Base-by-base conservation (phyloP, 2,329 filamentous ascomycete species). In the Teratosphaeria epicoccoides region DNA sequence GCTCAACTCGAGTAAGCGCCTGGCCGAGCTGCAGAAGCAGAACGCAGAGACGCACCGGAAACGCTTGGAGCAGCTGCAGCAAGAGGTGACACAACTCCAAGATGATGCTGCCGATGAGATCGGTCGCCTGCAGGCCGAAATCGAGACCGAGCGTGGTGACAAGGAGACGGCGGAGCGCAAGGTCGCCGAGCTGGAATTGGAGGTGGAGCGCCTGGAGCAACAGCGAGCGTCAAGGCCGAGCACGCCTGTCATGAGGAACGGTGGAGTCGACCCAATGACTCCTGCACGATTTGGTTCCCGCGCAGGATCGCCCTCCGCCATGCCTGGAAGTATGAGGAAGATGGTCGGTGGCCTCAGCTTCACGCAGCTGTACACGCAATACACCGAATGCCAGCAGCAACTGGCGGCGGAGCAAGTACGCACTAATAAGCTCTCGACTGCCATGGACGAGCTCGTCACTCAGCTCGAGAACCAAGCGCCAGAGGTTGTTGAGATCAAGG, bases 391-490 rank as follows among this genome's bases (percentile, higher is more conserved):
- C 59, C 87, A 93, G 75, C 76, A 81, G 51, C 80, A 87, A 61
- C 76, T 96, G 28, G 82, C 83, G 3, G 80, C 77, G 2, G 87
- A 95, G 67, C 83, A 84, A 64, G 79, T 86, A 53, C 81, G 83
- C 22, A 88, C 81, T 60, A 81, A 86, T 57, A 82, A 88, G 63
- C 80, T 96, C 10, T 79, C 81, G 17, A 79, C 82, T 33, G 82
- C 91, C 44, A 74, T 97, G 44, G 88, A 96, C 57, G 87, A 93
- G 53, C 87, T 96, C 73, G 81, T 96, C 53, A 79, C 83, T 33
- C 85, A 90, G 52, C 72, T 97, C 33, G 90, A 98, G 67, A 84
- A 84, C 23, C 90, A 87, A 66, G 83, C 85, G 24, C 93, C 93
- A 0, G 89, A 96, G 63, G 81, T 96, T 25, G 84, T 95, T 55